Conservation (phyloP, 2,329 filamentous ascomycete genomes). For the Claviceps sp. region DNA sequence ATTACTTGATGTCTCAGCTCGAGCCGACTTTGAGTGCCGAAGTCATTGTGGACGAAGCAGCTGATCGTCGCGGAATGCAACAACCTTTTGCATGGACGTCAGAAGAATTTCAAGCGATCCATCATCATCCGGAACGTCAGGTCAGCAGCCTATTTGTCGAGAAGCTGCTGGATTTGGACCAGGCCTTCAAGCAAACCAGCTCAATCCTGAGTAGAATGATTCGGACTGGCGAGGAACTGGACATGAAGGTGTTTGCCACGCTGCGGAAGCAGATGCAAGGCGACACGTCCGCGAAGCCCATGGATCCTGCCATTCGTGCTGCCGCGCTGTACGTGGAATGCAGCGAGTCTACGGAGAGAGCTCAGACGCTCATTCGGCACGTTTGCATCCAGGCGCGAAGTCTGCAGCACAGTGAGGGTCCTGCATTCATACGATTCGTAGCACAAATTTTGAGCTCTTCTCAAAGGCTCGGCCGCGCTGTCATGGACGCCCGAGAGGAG, state of each 20-base stretch:
- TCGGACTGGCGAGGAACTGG: slow-evolving; percentile 35
- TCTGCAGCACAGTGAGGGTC: slow-evolving; percentile 34
- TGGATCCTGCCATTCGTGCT: slow-evolving; percentile 44
- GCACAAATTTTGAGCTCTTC: slow-evolving; percentile 14
- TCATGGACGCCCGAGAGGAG: slow-evolving; percentile 9
- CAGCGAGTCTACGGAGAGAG: slow-evolving; percentile 20
- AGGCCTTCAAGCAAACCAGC: slow-evolving; percentile 37
- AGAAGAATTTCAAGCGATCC: slow-evolving; percentile 32
- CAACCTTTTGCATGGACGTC: slow-evolving; percentile 29
- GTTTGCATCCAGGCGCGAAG: slow-evolving; percentile 28
- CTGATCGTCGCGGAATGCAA: slow-evolving; percentile 25
- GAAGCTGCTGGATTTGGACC: slow-evolving; percentile 51
- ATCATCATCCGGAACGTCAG: slow-evolving; percentile 21
- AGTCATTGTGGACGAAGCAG: slow-evolving; percentile 24
- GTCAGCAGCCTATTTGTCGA: slow-evolving; percentile 42
- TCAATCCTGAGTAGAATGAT: slow-evolving; percentile 46
- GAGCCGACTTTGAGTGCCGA: slow-evolving; percentile 22
- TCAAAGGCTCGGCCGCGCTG: slow-evolving; percentile 15
- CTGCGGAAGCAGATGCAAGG: slow-evolving; percentile 41
- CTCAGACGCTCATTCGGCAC: slow-evolving; percentile 28
- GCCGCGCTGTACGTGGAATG: slow-evolving; percentile 38
- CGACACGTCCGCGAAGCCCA: slow-evolving; percentile 24
- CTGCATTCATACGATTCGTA: slow-evolving; percentile 34
- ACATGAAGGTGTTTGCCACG: slow-evolving; percentile 36
- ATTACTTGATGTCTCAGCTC: slow-evolving; percentile 30